phyloP scores from a whole-genome alignment of 2,329 filamentous ascomycete genomes.

The Colletotrichum abscissum region DNA sequence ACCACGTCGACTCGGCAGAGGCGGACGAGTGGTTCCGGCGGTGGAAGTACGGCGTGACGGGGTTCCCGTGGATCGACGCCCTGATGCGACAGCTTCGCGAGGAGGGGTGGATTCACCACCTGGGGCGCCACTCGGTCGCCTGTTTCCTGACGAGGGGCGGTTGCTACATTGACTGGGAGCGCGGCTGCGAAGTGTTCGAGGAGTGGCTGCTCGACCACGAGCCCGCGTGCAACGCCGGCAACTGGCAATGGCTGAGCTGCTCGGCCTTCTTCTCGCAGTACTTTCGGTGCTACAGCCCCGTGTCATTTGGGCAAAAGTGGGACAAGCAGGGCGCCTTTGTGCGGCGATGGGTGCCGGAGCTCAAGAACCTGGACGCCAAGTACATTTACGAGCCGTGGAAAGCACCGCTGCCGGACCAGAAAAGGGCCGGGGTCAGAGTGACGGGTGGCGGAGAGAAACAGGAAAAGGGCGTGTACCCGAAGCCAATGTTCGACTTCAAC shows the following conservation, averaged over 20 bases:
- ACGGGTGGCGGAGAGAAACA: slow-evolving; percentile 61
- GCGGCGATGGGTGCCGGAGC: slow-evolving; percentile 74
- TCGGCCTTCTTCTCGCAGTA: slow-evolving; percentile 81
- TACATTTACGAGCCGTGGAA: slow-evolving; percentile 87
- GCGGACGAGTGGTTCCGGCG: slow-evolving; percentile 75
- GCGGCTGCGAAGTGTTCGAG: slow-evolving; percentile 82
- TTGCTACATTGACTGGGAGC: slow-evolving; percentile 83
- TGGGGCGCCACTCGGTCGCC: slow-evolving; percentile 81
- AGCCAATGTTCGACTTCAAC: slow-evolving; percentile 82
- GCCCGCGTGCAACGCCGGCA: slow-evolving; percentile 77
- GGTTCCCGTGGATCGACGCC: slow-evolving; percentile 85
- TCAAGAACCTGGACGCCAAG: slow-evolving; percentile 70
- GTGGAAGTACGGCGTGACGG: slow-evolving; percentile 77
- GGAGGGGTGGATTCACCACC: slow-evolving; percentile 85
- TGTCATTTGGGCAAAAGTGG: slow-evolving; percentile 81
- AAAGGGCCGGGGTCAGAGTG: slow-evolving; percentile 72
- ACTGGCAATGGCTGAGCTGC: slow-evolving; percentile 84
- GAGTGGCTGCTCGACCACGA: slow-evolving; percentile 82
- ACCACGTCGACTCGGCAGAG: slow-evolving; percentile 70
- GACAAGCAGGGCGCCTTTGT: slow-evolving; percentile 76
- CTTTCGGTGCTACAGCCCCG: slow-evolving; percentile 76
- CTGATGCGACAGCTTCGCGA: slow-evolving; percentile 78
- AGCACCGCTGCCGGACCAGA: slow-evolving; percentile 75
- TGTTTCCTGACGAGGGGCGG: slow-evolving; percentile 85
- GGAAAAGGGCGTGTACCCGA: slow-evolving; percentile 70